A percentile compares a stretch with the other conserved stretches of the same genome.
These are phyloP conservation scores for Coemansia sp. DNA, from an alignment of 192 early-diverging fungal genomes.

Conservation along the genomic window DNA sequence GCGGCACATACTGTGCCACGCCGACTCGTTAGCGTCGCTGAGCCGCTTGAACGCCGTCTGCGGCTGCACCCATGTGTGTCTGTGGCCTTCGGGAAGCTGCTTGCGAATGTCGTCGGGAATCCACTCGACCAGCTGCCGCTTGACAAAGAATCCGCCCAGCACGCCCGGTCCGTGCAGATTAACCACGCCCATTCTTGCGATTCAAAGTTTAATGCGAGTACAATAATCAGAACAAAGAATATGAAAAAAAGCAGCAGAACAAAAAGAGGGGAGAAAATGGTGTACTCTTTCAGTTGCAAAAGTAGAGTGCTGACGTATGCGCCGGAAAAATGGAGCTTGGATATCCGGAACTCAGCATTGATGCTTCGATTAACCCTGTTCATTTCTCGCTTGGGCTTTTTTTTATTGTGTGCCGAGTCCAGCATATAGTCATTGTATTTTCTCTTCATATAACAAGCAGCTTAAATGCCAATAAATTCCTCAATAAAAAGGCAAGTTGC, in stretches of 20 bases:
- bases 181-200: conserved; percentile 1
- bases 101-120: conserved; percentile 13
- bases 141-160: conserved; percentile 24
- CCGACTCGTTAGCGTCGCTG: background rate
- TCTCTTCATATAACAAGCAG: no score
- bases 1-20: conserved; percentile 25
- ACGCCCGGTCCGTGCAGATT: conserved; percentile 15
- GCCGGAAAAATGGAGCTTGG: no score
- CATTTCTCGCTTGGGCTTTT: no score
- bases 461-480: no score
- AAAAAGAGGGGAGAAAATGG: no score
- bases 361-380: no score
- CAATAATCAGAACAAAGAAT: background rate
- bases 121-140: conserved; percentile 33
- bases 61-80: conserved; percentile 30
- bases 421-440: no score
- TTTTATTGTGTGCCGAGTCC: no score
- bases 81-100: conserved; percentile 14
- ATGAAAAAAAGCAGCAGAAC: background rate
- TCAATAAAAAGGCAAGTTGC: no score
- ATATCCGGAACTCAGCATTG: no score
- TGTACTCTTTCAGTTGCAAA: no score
- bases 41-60: background rate
- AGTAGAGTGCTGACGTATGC: no score
- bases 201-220: background rate